These are phyloP conservation scores for Pseudopithomyces chartarum DNA, from an alignment of 2,329 filamentous ascomycete genomes.

Conservation along the genomic window DNA sequence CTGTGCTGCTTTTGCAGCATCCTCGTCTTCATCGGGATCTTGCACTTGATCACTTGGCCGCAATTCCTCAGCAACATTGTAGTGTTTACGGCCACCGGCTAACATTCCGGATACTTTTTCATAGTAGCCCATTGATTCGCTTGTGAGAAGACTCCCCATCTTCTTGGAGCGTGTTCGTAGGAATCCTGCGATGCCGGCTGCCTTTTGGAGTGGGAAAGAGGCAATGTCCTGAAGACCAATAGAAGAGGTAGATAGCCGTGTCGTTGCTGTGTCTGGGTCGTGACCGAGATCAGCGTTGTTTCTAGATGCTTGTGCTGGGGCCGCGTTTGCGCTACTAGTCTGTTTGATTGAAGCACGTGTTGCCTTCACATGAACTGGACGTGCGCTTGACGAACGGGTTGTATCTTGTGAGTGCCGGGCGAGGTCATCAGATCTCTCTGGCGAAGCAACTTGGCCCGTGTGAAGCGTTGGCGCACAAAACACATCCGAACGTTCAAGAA, in stretches of 20 bases:
- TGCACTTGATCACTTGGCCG: conserved; percentile 66
- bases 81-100: conserved; percentile 88
- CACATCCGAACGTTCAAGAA: conserved; percentile 82
- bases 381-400: conserved; percentile 37
- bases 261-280: conserved; percentile 29
- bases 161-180: conserved; percentile 77
- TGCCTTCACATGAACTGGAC: conserved; percentile 21
- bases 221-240: conserved; percentile 66
- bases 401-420: conserved; percentile 44
- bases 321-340: conserved; percentile 15
- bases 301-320: conserved; percentile 11
- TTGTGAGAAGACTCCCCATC: conserved; percentile 81
- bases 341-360: conserved; percentile 16
- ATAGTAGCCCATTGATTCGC: conserved; percentile 93
- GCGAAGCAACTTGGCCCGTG: conserved; percentile 21
- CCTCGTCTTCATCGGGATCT: conserved; percentile 61
- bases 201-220: conserved; percentile 80
- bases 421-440: conserved; percentile 28
- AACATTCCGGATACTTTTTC: conserved; percentile 98
- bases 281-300: conserved; percentile 29
- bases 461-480: conserved; percentile 78
- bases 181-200: conserved; percentile 81
- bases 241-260: conserved; percentile 49
- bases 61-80: conserved; percentile 72
- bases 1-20: conserved; percentile 59